A percentile compares a stretch with the other conserved stretches of the same genome.
phyloP scores from a whole-genome alignment of 805 yeast genomes.

The Clavispora asparagi region DNA sequence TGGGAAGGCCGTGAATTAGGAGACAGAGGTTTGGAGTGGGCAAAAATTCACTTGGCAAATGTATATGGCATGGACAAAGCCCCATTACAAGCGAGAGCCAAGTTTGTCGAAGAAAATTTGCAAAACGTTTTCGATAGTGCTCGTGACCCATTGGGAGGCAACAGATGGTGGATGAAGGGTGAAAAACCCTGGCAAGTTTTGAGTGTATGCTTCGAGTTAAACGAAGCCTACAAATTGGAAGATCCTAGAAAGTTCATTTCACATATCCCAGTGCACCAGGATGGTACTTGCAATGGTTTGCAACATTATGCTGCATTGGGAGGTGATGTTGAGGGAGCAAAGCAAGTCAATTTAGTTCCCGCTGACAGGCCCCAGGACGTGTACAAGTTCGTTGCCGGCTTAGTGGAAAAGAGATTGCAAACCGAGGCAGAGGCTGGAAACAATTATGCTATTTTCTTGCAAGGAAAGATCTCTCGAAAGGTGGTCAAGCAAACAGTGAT shows the following conservation, averaged over 20 bases:
- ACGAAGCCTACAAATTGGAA: slow-evolving; percentile 52
- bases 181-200: slow-evolving; percentile 84
- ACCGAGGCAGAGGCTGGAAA: slow-evolving; percentile 50
- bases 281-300: slow-evolving; percentile 82
- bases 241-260: slow-evolving; percentile 65
- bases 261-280: slow-evolving; percentile 78
- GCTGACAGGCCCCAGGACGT: slow-evolving; percentile 74
- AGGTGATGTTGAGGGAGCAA: slow-evolving; percentile 80
- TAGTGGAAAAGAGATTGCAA: slow-evolving; percentile 53
- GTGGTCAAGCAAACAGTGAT: slow-evolving; percentile 95
- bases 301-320: slow-evolving; percentile 87
- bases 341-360: slow-evolving; percentile 70
- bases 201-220: slow-evolving; percentile 62
- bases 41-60: slow-evolving; percentile 71
- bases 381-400: slow-evolving; percentile 61
- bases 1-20: slow-evolving; percentile 77
- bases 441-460: slow-evolving; percentile 48
- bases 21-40: slow-evolving; percentile 60
- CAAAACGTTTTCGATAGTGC: slow-evolving; percentile 55
- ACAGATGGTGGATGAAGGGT: slow-evolving; percentile 65
- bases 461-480: slow-evolving; percentile 70
- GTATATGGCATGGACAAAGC: slow-evolving; percentile 72
- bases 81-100: slow-evolving; percentile 57
- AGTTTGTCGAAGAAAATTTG: slow-evolving; percentile 53
- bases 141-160: slow-evolving; percentile 51